phyloP scores from a whole-genome alignment of 1,284 basidiomycete genomes.

The Moesziomyces sp. region DNA sequence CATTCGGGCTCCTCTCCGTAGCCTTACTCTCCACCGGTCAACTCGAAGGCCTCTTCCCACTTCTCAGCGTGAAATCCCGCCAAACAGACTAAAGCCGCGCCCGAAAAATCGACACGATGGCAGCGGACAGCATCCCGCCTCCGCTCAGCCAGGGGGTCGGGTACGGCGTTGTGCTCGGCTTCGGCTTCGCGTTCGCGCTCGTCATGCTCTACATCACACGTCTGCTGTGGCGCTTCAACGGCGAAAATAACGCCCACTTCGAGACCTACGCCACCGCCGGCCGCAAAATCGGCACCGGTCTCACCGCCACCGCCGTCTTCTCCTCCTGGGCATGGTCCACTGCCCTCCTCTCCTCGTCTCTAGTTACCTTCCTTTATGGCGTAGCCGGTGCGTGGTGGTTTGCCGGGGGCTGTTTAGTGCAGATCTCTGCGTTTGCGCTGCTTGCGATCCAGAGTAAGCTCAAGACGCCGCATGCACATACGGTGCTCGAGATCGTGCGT shows the following conservation, averaged over 20 bases:
- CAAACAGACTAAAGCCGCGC: too few species aligned
- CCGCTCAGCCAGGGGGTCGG: constrained; percentile 62
- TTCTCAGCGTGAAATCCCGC: too few species aligned
- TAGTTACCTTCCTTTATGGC: constrained; percentile 53
- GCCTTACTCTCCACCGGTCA: too few species aligned
- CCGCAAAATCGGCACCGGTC: constrained; percentile 57
- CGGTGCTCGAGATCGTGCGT: constrained; percentile 60
- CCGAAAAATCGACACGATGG: constrained; percentile 1
- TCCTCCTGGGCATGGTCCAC: constrained; percentile 62
- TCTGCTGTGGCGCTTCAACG: constrained; percentile 36
- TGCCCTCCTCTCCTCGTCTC: constrained; percentile 45
- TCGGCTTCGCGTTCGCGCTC: constrained; percentile 61
- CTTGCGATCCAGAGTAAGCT: constrained; percentile 55
- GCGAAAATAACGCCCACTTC: constrained; percentile 51
- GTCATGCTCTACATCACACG: constrained; percentile 51
- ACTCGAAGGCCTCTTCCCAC: too few species aligned
- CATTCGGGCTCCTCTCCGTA: too few species aligned
- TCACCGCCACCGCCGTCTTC: constrained; percentile 60
- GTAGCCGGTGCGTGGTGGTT: constrained; percentile 52
- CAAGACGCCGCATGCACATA: constrained; percentile 58
- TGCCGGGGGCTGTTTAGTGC: constrained; percentile 49
- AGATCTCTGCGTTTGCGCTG: constrained; percentile 54
- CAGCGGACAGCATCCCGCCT: constrained; percentile 40
- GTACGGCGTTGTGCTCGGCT: constrained; percentile 65
- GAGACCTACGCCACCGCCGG: constrained; percentile 57